A percentile compares a stretch with the other conserved stretches of the same genome.
phyloP scores from a whole-genome alignment of 371 early-diverging fungal species.

The Syncephalastrum sp. region DNA sequence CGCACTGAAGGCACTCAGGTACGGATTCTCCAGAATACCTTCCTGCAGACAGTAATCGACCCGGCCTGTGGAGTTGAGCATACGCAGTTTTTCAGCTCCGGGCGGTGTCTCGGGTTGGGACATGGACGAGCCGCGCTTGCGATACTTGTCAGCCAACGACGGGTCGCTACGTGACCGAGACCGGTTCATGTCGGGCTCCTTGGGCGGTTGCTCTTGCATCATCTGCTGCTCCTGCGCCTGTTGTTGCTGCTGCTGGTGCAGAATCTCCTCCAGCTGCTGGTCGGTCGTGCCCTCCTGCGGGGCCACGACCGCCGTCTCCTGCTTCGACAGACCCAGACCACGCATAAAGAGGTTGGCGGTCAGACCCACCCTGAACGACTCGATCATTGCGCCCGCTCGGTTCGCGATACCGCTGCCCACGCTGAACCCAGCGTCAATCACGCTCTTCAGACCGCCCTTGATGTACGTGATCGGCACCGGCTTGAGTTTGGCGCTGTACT shows the following conservation, averaged over 20 bases:
- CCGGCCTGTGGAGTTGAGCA: slow-evolving; percentile 65
- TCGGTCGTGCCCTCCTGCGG: slow-evolving; percentile 5
- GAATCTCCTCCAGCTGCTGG: background rate
- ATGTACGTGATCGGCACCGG: slow-evolving; percentile 78
- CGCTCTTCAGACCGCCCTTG: slow-evolving; percentile 79
- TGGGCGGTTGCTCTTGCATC: background rate
- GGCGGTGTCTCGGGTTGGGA: slow-evolving; percentile 5
- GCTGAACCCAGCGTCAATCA: slow-evolving; percentile 60
- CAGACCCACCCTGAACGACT: slow-evolving; percentile 56
- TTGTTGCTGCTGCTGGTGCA: slow-evolving; percentile 1
- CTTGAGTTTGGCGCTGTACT: slow-evolving; percentile 49
- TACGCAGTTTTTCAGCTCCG: slow-evolving; percentile 41
- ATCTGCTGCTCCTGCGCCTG: background rate
- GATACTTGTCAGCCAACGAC: slow-evolving; percentile 7
- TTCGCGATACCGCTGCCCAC: slow-evolving; percentile 69
- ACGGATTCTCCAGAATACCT: slow-evolving; percentile 76
- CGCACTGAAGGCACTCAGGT: slow-evolving; percentile 69
- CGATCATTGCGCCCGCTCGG: slow-evolving; percentile 69
- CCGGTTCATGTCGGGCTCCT: slow-evolving; percentile 6
- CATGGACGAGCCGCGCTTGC: slow-evolving; percentile 4
- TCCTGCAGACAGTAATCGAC: slow-evolving; percentile 78
- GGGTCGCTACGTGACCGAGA: slow-evolving; percentile 32
- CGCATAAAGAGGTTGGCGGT: slow-evolving; percentile 57
- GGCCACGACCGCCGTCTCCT: background rate
- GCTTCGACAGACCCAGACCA: slow-evolving; percentile 45